Evolutionary conservation across 192 early-diverging fungal genomes (phyloP).

Genomic region (Linnemannia elongata): DNA sequence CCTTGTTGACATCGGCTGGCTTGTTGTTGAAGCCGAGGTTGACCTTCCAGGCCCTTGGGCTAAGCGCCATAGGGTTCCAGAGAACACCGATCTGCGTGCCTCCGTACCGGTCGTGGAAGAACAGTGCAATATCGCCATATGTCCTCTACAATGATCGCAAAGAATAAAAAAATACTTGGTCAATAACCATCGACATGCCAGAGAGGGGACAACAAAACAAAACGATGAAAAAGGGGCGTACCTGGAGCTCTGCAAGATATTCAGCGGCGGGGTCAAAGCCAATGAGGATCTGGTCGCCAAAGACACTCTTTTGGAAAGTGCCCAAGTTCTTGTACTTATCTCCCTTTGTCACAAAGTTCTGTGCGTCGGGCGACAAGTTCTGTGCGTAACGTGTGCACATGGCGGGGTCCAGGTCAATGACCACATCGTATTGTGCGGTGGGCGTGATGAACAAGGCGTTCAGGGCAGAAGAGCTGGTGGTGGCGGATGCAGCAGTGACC

Average conservation of each 20-base stretch:
- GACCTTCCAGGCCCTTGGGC: conserved; percentile 76
- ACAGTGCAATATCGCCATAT: conserved; percentile 74
- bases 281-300: conserved; percentile 73
- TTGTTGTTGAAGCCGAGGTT: conserved; percentile 70
- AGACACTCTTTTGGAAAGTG: conserved; percentile 59
- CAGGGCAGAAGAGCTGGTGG: conserved; percentile 37
- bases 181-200: neutral
- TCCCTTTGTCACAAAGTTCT: conserved; percentile 58
- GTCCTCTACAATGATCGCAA: conserved; percentile 35
- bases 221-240: conserved; percentile 18
- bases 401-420: conserved; percentile 75
- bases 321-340: conserved; percentile 84
- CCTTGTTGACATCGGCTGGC: conserved; percentile 64
- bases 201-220: conserved; percentile 12
- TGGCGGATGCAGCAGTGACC: conserved; percentile 32
- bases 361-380: conserved; percentile 68
- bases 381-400: conserved; percentile 75
- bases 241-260: conserved; percentile 79
- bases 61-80: conserved; percentile 69
- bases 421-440: conserved; percentile 80
- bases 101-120: conserved; percentile 84
- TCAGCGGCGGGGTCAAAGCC: conserved; percentile 82
- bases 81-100: conserved; percentile 79
- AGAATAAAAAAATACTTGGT: neutral
- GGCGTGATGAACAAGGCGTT: conserved; percentile 86